Conservation (phyloP, 2,329 filamentous ascomycete species). For the Fusarium graminum region DNA sequence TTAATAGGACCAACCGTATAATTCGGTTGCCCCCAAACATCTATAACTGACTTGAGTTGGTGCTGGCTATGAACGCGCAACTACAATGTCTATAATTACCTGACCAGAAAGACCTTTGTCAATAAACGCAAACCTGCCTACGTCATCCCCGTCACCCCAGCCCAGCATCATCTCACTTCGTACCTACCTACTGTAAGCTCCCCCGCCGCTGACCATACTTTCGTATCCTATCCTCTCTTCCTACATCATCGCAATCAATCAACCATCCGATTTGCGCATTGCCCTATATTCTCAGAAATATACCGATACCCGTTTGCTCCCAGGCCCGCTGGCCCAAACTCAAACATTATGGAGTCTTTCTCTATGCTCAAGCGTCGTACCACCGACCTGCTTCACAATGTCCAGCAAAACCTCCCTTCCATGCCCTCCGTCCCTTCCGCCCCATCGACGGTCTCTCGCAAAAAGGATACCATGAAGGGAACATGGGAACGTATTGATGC, state of each 20-base stretch:
- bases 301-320: slow-evolving; percentile 3
- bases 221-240: slow-evolving; percentile 18
- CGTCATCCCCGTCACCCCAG: slow-evolving; percentile 35
- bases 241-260: slow-evolving; percentile 30
- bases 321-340: slow-evolving; percentile 29
- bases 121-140: slow-evolving; percentile 31
- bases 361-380: slow-evolving; percentile 67
- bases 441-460: slow-evolving; percentile 45
- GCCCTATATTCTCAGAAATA: not conserved
- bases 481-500: slow-evolving; percentile 72
- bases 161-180: slow-evolving; percentile 37
- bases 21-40: not conserved
- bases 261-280: not conserved
- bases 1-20: slow-evolving; percentile 2
- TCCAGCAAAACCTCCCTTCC: slow-evolving; percentile 61
- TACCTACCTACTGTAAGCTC: slow-evolving; percentile 38
- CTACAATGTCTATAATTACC: slow-evolving; percentile 21
- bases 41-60: not conserved
- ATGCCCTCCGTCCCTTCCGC: slow-evolving; percentile 55
- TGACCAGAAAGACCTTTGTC: slow-evolving; percentile 19
- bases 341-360: slow-evolving; percentile 61
- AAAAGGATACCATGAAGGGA: slow-evolving; percentile 60
- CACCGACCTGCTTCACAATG: slow-evolving; percentile 64
- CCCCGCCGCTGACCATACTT: slow-evolving; percentile 38
- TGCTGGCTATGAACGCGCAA: not conserved